phyloP scores from a whole-genome alignment of 2,329 filamentous ascomycete species.

The Fusarium hainanense region DNA sequence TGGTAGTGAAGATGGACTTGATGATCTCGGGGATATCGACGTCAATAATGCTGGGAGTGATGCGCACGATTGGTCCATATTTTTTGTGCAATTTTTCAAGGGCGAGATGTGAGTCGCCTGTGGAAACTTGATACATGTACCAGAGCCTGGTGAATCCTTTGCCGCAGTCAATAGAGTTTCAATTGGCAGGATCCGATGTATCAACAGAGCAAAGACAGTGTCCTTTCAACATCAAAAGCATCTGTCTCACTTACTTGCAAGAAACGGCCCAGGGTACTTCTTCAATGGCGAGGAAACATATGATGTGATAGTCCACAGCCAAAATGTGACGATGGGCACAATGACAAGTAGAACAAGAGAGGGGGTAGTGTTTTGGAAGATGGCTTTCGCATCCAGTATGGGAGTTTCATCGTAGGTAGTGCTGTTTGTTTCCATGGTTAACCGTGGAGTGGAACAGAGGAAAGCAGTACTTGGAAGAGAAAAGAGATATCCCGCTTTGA shows the following conservation, averaged over 20 bases:
- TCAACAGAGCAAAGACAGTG: too few species aligned
- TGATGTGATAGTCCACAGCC: conserved; percentile 21
- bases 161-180: neutral
- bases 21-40: conserved; percentile 53
- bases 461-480: neutral
- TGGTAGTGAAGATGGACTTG: conserved; percentile 51
- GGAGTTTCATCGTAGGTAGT: neutral
- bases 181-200: too few species aligned
- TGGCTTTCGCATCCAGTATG: too few species aligned
- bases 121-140: conserved; percentile 48
- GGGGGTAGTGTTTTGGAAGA: neutral
- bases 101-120: conserved; percentile 46
- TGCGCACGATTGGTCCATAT: conserved; percentile 55
- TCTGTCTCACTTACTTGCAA: conserved; percentile 43
- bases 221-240: too few species aligned
- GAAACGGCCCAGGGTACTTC: conserved; percentile 49
- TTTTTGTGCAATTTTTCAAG: conserved; percentile 51
- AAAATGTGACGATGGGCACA: conserved; percentile 4
- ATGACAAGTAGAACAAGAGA: conserved; percentile 8
- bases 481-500: neutral
- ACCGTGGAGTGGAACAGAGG: neutral
- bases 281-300: conserved; percentile 42
- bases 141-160: conserved; percentile 51
- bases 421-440: neutral
- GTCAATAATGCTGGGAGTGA: conserved; percentile 54